Evolutionary conservation across 2,329 filamentous ascomycete genomes (phyloP).

Genomic region (Graphiopsis chlorocephala): DNA sequence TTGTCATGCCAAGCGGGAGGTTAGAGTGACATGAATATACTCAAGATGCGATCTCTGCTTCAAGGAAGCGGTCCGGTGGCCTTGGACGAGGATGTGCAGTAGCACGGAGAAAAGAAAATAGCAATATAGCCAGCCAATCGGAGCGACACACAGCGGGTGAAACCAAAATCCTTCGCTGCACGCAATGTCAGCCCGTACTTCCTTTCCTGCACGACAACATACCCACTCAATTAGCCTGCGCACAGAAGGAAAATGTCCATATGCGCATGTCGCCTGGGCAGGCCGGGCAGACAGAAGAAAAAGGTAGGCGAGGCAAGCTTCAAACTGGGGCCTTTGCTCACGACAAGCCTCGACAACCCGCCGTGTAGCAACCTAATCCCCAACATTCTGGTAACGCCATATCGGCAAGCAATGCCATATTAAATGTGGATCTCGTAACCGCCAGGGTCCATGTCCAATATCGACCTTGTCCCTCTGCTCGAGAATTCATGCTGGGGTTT

Average conservation of each 20-base stretch:
- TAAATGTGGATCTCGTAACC: background rate
- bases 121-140: conserved; percentile 1
- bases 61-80: background rate
- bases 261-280: background rate
- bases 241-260: background rate
- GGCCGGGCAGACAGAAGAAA: background rate
- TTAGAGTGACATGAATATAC: background rate
- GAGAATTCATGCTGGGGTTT: background rate
- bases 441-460: background rate
- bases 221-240: background rate
- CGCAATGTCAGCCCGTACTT: background rate
- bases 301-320: background rate
- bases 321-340: background rate
- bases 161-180: background rate
- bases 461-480: background rate
- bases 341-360: background rate
- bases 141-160: background rate
- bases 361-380: conserved; percentile 3
- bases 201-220: background rate
- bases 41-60: background rate
- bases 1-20: background rate
- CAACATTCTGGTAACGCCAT: conserved; percentile 8
- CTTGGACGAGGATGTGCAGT: background rate
- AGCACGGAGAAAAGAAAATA: background rate
- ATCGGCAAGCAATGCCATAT: conserved; percentile 8